Conservation (phyloP, 345 rosid species). For the Zanthoxylum bungeanum region DNA sequence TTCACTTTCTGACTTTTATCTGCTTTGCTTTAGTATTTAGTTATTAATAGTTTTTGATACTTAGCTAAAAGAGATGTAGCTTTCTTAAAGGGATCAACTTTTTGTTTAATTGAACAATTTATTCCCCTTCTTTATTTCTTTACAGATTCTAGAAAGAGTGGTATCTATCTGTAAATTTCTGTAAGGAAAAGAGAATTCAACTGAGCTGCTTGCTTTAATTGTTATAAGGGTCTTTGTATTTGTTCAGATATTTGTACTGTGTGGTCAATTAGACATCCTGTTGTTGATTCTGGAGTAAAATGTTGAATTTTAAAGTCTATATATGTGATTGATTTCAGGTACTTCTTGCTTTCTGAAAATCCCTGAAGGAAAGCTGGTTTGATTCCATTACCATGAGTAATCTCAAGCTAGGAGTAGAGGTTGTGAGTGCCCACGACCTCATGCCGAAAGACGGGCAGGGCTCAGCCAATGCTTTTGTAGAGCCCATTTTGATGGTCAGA, state of each 20-base stretch:
- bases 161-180: not conserved
- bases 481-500: conserved; percentile 78
- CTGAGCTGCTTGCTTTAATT: not conserved
- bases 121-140: not conserved
- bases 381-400: conserved; percentile 41
- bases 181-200: not conserved
- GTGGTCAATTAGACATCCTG: not conserved
- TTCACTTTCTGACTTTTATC: conserved; percentile 1
- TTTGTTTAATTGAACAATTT: not conserved
- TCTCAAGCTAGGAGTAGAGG: conserved; percentile 87
- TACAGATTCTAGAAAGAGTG: not conserved
- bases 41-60: conserved; percentile 1
- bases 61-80: conserved; percentile 7
- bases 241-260: not conserved
- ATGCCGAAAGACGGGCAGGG: conserved; percentile 57
- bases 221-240: not conserved
- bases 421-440: conserved; percentile 71
- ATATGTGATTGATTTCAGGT: conserved; percentile 21
- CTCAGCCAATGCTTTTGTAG: conserved; percentile 60
- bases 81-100: conserved; percentile 12
- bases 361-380: conserved; percentile 7
- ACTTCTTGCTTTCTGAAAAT: conserved; percentile 2
- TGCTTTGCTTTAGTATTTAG: not conserved
- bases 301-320: not conserved
- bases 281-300: not conserved